Conservation (phyloP, 225 moss, liverwort and hornwort genomes). For the Asterella californica region DNA sequence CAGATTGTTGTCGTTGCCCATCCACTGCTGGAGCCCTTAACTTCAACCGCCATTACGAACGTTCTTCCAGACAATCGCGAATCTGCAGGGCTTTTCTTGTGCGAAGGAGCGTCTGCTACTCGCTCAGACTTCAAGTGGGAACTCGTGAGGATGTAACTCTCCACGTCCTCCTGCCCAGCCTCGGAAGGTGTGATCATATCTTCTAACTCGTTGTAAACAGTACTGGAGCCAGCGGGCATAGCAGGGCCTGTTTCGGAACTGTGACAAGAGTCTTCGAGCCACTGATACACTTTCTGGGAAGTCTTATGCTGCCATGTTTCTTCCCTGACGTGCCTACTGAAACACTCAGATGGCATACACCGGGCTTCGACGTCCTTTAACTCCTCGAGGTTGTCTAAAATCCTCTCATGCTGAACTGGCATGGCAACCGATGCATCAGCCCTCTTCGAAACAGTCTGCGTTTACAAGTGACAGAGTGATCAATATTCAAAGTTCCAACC, state of each 20-base stretch:
- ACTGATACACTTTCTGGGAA: constrained; percentile 12
- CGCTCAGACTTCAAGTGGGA: not conserved
- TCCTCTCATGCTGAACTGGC: not conserved
- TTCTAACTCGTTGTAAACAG: not conserved
- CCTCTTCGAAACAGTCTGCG: constrained; percentile 5
- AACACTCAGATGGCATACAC: not conserved
- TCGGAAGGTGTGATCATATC: not conserved
- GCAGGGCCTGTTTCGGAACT: not conserved
- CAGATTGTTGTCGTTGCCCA: not conserved
- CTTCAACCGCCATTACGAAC: not conserved
- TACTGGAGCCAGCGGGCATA: not conserved
- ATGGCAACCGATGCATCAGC: not conserved
- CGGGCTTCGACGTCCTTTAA: not conserved
- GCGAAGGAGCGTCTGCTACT: not conserved
- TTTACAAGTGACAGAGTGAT: not conserved
- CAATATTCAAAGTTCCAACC: not conserved
- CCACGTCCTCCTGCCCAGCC: not conserved
- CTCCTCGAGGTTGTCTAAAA: not conserved
- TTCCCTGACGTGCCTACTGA: not conserved
- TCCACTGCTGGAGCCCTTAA: not conserved
- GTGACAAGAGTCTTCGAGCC: constrained; percentile 12
- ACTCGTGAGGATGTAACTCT: not conserved
- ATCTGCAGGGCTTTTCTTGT: not conserved
- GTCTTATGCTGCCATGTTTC: not conserved
- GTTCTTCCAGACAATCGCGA: not conserved